Base-by-base conservation (phyloP, 352 stramenopile species). In the Blastocystis sp. region DNA sequence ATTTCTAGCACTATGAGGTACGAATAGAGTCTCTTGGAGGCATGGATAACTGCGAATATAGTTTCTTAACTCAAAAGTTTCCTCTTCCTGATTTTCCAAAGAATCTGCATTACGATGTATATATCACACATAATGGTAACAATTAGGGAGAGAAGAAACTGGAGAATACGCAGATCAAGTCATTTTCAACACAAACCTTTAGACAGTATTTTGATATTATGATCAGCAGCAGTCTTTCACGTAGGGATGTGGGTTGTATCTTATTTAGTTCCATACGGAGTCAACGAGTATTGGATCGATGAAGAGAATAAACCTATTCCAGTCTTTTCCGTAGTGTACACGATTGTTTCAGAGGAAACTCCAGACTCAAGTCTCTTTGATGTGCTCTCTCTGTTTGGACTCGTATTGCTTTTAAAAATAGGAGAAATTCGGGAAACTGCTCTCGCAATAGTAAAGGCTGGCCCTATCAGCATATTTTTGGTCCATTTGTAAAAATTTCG, bases 251-350 rank as follows among this genome's bases (percentile, higher is more conserved):
- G 0, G 5, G n/a, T n/a, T 20, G 20, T 43, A n/a, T 29, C 39
- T 23, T 18, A 37, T 11, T 7, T 84, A 84, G 73, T 66, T 9
- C 73, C 73, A 0, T 9, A 26, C 20, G 7, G 73, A 41, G 47
- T 69, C 2, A 20, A 66, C 20, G 73, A 84, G 73, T 84, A 68
- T 69, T 47, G 62, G 9, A 43, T 84, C 8, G 53, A n/a, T 15
- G 73, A 61, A 9, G 20, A 84, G 34, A 84, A 84, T n/a, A 63
- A 62, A 41, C 23, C 50, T 11, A 50, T 66, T 53, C 73, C 73
- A 8, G 73, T 84, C 13, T 84, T 84, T 69, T 84, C 73, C 26
- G 68, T 55, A 8, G 73, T 84, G 29, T 84, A 84, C 56, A 84
- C 29, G 3, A 34, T 37, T 18, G 43, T 84, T 45, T 39, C 41